These are phyloP conservation scores for Spathaspora gorwiae DNA, from an alignment of 805 yeast genomes.

Conservation along the genomic window DNA sequence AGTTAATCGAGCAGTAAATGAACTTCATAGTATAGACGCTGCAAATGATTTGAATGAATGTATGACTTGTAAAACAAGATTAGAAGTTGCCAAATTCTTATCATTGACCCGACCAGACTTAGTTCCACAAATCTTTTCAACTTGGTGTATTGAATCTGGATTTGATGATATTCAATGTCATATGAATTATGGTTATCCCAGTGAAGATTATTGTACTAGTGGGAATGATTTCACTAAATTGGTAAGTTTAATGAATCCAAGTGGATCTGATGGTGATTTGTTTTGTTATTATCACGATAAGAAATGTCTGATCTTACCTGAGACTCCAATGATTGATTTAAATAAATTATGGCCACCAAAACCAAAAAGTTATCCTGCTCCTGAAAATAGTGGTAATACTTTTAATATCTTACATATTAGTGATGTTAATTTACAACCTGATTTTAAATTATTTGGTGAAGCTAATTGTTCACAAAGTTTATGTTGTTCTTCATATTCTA, in stretches of 20 bases:
- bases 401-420: conserved; percentile 63
- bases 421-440: conserved; percentile 60
- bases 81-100: conserved; percentile 18
- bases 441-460: conserved; percentile 51
- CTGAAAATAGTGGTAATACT: conserved; percentile 21
- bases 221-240: conserved; percentile 42
- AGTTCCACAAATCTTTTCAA: conserved; percentile 33
- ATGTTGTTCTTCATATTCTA: conserved; percentile 58
- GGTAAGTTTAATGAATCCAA: conserved; percentile 48
- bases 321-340: conserved; percentile 44
- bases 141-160: conserved; percentile 41
- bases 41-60: conserved; percentile 10
- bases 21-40: conserved; percentile 13
- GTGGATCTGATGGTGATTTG: conserved; percentile 48
- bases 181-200: conserved; percentile 22
- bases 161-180: conserved; percentile 27
- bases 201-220: conserved; percentile 24
- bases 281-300: conserved; percentile 20
- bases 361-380: conserved; percentile 16
- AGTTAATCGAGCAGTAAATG: conserved; percentile 6
- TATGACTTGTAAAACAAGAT: conserved; percentile 9
- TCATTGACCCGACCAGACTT: conserved; percentile 37
- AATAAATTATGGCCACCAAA: conserved; percentile 34
- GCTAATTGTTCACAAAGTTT: conserved; percentile 51
- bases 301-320: conserved; percentile 35